Evolutionary conservation across 257 asterid genomes (phyloP).

Genomic region (Fraxinus anomala): DNA sequence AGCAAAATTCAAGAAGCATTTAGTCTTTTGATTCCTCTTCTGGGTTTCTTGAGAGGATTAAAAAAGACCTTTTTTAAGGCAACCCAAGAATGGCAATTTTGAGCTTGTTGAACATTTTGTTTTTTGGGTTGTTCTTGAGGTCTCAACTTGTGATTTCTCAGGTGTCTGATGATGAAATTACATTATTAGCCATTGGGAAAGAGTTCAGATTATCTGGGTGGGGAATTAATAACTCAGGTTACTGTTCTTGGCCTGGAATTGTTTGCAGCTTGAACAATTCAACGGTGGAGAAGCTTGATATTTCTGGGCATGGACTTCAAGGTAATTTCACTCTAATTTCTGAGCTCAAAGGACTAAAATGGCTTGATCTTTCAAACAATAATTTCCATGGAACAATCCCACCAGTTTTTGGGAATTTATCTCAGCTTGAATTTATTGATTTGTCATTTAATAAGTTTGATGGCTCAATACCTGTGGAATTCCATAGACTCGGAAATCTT

Average conservation of each 20-base stretch:
- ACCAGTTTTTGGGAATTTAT: constrained; percentile 55
- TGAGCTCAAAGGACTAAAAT: constrained; percentile 69
- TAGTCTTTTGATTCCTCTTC: constrained; percentile 12
- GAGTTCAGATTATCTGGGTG: constrained; percentile 65
- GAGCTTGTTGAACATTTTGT: constrained; percentile 39
- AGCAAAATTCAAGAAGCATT: constrained; percentile 12
- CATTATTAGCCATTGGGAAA: constrained; percentile 54
- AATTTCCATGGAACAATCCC: constrained; percentile 74
- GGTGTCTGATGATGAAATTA: constrained; percentile 42
- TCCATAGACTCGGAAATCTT: constrained; percentile 55
- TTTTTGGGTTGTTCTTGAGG: constrained; percentile 51
- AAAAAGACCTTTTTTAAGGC: background rate
- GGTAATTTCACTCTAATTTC: constrained; percentile 79
- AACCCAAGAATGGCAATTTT: constrained; percentile 49
- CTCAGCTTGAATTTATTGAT: constrained; percentile 84
- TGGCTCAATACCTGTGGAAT: constrained; percentile 61
- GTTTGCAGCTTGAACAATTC: constrained; percentile 67
- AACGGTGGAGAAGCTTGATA: constrained; percentile 72
- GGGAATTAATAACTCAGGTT: constrained; percentile 55
- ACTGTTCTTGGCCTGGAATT: constrained; percentile 80
- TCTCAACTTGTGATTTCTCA: constrained; percentile 46
- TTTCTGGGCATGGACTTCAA: constrained; percentile 63
- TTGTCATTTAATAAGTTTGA: constrained; percentile 73
- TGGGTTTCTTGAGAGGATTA: background rate
- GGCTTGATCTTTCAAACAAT: constrained; percentile 86